Conservation (phyloP, 2,329 filamentous ascomycete genomes). For the Coniosporium tulheliwenetii region DNA sequence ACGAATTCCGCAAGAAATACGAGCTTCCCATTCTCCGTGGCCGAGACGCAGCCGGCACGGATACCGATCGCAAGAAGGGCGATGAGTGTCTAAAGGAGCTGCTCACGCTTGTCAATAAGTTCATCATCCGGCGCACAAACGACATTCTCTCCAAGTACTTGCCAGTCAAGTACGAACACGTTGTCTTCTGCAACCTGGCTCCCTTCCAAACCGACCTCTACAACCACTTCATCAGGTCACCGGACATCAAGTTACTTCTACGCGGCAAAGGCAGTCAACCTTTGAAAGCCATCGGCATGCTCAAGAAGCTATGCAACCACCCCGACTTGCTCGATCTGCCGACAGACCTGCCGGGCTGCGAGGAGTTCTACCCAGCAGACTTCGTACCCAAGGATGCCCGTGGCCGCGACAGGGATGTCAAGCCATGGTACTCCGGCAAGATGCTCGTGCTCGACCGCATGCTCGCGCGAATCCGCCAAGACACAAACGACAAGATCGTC, state of each 20-base stretch:
- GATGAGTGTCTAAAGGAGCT: conserved; percentile 73
- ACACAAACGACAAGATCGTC: conserved; percentile 98
- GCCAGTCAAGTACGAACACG: conserved; percentile 96
- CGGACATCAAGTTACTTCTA: conserved; percentile 81
- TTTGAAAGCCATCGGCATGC: conserved; percentile 85
- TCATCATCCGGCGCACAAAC: conserved; percentile 95
- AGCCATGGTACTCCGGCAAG: conserved; percentile 93
- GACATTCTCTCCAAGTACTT: conserved; percentile 96
- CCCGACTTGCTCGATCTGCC: conserved; percentile 78
- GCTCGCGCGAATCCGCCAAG: conserved; percentile 85
- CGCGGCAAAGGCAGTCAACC: conserved; percentile 91
- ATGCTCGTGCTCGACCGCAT: conserved; percentile 96
- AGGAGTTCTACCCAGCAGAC: conserved; percentile 66
- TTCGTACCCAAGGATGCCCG: conserved; percentile 78
- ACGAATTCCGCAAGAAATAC: conserved; percentile 86
- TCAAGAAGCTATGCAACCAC: conserved; percentile 98
- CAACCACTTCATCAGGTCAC: conserved; percentile 93
- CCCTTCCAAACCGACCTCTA: conserved; percentile 89
- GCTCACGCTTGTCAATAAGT: conserved; percentile 81
- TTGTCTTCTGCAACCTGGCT: conserved; percentile 91
- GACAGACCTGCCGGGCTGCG: conserved; percentile 74
- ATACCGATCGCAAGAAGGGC: conserved; percentile 66
- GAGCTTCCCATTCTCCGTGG: conserved; percentile 86
- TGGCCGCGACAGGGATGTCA: conserved; percentile 81
- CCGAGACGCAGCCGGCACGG: conserved; percentile 77